Evolutionary conservation across 2,329 filamentous ascomycete genomes (phyloP).

Genomic region (Cercospora zeae-maydis): DNA sequence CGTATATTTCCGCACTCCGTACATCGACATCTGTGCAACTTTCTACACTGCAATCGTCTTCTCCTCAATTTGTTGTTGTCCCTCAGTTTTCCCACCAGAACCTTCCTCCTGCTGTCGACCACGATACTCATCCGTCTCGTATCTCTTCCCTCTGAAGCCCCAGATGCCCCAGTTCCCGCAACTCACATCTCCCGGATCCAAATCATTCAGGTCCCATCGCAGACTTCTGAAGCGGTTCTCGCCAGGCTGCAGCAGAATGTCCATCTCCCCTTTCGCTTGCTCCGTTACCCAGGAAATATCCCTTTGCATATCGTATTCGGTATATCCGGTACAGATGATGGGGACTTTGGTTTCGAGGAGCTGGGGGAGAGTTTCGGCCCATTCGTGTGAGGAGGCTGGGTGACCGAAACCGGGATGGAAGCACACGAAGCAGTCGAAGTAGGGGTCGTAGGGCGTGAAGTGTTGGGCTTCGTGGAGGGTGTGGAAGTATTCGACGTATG

Average conservation of each 20-base stretch:
- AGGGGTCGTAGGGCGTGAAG: constrained; percentile 93
- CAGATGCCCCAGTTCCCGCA: constrained; percentile 97
- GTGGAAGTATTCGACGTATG: constrained; percentile 97
- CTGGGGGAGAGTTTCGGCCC: constrained; percentile 83
- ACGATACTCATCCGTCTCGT: constrained; percentile 53
- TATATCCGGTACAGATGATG: constrained; percentile 92
- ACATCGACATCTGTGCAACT: not conserved
- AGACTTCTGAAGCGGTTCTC: constrained; percentile 93
- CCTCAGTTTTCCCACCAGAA: not conserved
- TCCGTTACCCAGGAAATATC: constrained; percentile 88
- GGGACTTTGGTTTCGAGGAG: constrained; percentile 94
- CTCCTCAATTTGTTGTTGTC: not conserved
- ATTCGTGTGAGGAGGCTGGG: constrained; percentile 88
- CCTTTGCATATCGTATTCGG: constrained; percentile 87
- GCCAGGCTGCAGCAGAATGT: constrained; percentile 83
- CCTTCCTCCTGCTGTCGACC: constrained; percentile 15
- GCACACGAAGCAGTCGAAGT: constrained; percentile 95
- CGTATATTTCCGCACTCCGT: not conserved
- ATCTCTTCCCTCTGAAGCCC: constrained; percentile 97
- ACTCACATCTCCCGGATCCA: constrained; percentile 89
- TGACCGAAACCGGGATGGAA: constrained; percentile 97
- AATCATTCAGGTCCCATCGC: constrained; percentile 93
- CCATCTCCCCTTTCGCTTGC: constrained; percentile 84
- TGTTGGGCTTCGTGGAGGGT: constrained; percentile 86
- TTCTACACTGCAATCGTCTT: constrained; percentile 10